Percentiles rank a stretch among this genome's conserved stretches.
phyloP scores from a whole-genome alignment of 1,139 yeast genomes.

The Hemisphaericaspora lyxosophila region DNA sequence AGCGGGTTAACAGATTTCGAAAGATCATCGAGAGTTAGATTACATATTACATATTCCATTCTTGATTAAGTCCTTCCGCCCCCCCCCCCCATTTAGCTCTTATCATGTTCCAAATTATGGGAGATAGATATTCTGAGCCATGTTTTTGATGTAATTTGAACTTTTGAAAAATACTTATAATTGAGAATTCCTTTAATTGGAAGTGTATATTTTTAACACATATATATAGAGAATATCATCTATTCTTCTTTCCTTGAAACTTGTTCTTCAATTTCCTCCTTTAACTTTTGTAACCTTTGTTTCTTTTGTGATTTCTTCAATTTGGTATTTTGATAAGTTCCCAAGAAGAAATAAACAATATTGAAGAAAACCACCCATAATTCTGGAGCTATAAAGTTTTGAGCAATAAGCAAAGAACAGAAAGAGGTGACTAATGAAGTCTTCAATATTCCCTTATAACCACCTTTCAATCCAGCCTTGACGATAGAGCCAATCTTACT shows the following conservation, averaged over 20 bases:
- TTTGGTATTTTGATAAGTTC: constrained; percentile 74
- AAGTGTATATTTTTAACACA: too few relatives aligned
- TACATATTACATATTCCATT: too few relatives aligned
- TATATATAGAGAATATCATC: too few relatives aligned
- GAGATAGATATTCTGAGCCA: too few relatives aligned
- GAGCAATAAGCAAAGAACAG: constrained; percentile 67
- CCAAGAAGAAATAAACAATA: constrained; percentile 68
- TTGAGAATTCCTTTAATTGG: too few relatives aligned
- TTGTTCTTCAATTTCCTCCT: constrained; percentile 1
- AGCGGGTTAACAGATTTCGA: too few relatives aligned
- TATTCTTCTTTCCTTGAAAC: not conserved
- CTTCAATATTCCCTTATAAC: constrained; percentile 57
- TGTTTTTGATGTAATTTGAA: too few relatives aligned
- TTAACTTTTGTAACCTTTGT: constrained; percentile 9
- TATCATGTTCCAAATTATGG: too few relatives aligned
- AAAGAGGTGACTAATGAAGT: constrained; percentile 68
- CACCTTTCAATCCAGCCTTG: constrained; percentile 44
- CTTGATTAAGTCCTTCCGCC: too few relatives aligned
- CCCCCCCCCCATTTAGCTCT: too few relatives aligned
- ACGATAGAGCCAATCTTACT: constrained; percentile 21
- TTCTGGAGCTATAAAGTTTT: constrained; percentile 66
- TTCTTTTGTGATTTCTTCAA: constrained; percentile 47
- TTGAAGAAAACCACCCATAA: constrained; percentile 87
- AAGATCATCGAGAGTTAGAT: too few relatives aligned
- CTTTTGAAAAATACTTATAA: not conserved